A percentile compares a stretch with the other conserved stretches of the same genome.
Conservation (phyloP, 768 basidiomycete genomes). For the Trametes meyenii region DNA sequence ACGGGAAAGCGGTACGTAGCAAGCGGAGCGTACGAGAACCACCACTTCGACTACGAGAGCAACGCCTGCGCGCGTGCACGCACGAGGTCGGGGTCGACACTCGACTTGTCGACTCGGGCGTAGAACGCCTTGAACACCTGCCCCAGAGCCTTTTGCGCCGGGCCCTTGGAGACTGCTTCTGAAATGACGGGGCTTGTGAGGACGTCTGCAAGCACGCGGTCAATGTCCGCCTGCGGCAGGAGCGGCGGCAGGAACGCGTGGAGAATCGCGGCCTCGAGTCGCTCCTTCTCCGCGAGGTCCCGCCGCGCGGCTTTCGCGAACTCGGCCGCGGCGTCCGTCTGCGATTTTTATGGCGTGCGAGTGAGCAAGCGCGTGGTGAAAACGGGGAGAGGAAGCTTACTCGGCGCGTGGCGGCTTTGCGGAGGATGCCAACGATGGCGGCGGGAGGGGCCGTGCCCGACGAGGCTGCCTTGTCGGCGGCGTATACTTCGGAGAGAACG, state of each 20-base stretch:
- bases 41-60: conserved; percentile 27
- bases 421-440: conserved; percentile 53
- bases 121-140: conserved; percentile 67
- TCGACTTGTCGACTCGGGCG: conserved; percentile 56
- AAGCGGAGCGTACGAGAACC: too few species aligned
- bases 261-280: conserved; percentile 56
- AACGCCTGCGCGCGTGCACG: conserved; percentile 51
- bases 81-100: conserved; percentile 59
- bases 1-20: too few species aligned
- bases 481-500: conserved; percentile 68
- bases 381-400: conserved; percentile 44
- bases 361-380: conserved; percentile 13
- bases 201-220: conserved; percentile 49
- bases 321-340: conserved; percentile 64
- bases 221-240: conserved; percentile 57
- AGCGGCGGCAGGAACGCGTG: conserved; percentile 61
- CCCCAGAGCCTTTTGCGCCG: conserved; percentile 44
- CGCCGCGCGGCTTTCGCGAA: conserved; percentile 58
- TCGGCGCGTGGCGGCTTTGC: conserved; percentile 59
- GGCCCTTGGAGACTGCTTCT: conserved; percentile 31
- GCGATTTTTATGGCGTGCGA: neutral
- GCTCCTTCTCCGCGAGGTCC: conserved; percentile 69
- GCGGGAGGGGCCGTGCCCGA: conserved; percentile 49
- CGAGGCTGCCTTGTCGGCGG: conserved; percentile 57
- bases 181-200: conserved; percentile 36